Base-by-base conservation (phyloP, 306 rosid species). In the Trifolium dubium region DNA sequence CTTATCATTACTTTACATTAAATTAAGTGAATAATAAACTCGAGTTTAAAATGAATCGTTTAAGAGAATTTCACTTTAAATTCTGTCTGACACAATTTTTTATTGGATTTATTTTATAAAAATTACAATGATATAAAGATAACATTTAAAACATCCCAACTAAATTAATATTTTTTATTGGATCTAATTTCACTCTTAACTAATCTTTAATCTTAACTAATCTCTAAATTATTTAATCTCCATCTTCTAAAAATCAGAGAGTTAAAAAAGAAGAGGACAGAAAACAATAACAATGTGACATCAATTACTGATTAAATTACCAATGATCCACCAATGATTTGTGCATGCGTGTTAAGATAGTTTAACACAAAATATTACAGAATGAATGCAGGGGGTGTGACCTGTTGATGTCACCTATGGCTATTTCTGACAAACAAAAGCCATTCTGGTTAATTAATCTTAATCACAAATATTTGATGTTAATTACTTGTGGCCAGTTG, bases 311-410 rank as follows among this genome's bases (percentile, higher is more conserved):
- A 4, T 32, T 23, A 23, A 47, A 47, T 47, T 14, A 47, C 39
- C 14, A 41, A 10, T 23, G 2, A 28, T 35, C 34, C 6, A 55
- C 79, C 64, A 65, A 66, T 56, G 46, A 58, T 32, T 32, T 56
- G 44, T 44, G 51, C 51, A 56, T 43, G 61, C 74, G 50, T 58
- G 59, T 67, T 43, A 13, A 44, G 18, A 67, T 41, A 76, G 37
- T 59, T 67, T 4, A 9, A 32, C 41, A 44, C 55, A 64, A 30
- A 59, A 59, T 44, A 56, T 56, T 72, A 34, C 58, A 72, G 14
- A 58, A 61, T 32, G 23, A 8, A 34, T 23, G 23, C 23, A 23
- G 23, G 23, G 3, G 54, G 64, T 30, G 66, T 56, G 28, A 72
- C 67, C 43, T 56, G 28, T 43, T 72, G 32, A 73, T 59, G 70